phyloP scores from a whole-genome alignment of 768 basidiomycete genomes.

The Suillus plorans region DNA sequence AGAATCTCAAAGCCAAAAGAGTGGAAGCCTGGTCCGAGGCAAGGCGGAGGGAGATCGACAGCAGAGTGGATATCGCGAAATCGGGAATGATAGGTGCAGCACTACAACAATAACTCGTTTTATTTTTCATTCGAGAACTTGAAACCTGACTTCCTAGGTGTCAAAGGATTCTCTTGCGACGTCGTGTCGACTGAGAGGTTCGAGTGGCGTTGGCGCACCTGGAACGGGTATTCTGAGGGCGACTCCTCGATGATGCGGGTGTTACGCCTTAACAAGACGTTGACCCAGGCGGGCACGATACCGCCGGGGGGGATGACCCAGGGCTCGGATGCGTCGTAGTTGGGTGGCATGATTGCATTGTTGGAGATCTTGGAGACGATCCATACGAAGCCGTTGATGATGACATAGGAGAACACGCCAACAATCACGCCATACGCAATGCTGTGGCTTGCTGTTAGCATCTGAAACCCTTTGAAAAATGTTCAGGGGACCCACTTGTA shows the following conservation, averaged over 20 bases:
- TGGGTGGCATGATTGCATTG: conserved; percentile 64
- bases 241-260: background rate
- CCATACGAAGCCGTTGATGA: conserved; percentile 72
- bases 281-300: conserved; percentile 65
- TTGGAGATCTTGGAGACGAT: conserved; percentile 50
- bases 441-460: conserved; percentile 36
- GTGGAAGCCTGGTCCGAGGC: background rate
- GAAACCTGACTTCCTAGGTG: conserved; percentile 25
- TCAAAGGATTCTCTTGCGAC: conserved; percentile 23
- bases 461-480: background rate
- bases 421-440: conserved; percentile 90
- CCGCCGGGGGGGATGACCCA: conserved; percentile 75
- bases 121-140: conserved; percentile 23
- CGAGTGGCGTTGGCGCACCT: conserved; percentile 32
- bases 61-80: background rate
- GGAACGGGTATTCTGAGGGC: conserved; percentile 28
- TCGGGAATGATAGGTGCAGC: background rate
- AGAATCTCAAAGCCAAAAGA: background rate
- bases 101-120: background rate
- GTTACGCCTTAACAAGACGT: conserved; percentile 22
- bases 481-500: conserved; percentile 57
- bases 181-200: conserved; percentile 33
- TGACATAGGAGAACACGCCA: conserved; percentile 66
- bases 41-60: background rate
- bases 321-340: conserved; percentile 60